Percentiles rank a stretch among this genome's conserved stretches.
Evolutionary conservation across 2,329 filamentous ascomycete species (phyloP).

Genomic region (Colletotrichum orbiculare): DNA sequence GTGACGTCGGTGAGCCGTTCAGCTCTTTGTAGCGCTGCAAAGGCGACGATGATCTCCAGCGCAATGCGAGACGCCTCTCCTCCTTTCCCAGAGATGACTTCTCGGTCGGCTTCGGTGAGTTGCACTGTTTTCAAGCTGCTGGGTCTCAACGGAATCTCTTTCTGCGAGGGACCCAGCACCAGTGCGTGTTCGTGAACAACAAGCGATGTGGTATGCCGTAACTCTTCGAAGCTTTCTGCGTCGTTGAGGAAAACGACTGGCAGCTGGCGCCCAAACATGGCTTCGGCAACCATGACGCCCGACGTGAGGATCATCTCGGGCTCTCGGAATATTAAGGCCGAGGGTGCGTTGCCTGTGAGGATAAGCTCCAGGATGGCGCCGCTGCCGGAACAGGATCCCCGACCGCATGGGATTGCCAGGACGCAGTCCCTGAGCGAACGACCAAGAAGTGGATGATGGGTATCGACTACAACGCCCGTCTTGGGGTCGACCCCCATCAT

Average conservation of each 20-base stretch:
- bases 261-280: conserved; percentile 52
- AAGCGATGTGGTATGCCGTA: not conserved
- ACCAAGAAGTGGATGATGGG: conserved; percentile 53
- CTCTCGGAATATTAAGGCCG: conserved; percentile 53
- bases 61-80: conserved; percentile 49
- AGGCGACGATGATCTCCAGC: conserved; percentile 50
- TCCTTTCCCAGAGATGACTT: conserved; percentile 43
- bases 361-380: conserved; percentile 57
- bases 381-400: conserved; percentile 59
- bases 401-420: conserved; percentile 56
- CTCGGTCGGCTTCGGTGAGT: conserved; percentile 36
- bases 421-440: conserved; percentile 45
- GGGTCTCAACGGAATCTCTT: not conserved
- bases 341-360: conserved; percentile 50
- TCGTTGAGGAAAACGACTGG: conserved; percentile 47
- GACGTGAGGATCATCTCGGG: conserved; percentile 57
- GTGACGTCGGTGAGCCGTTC: conserved; percentile 48
- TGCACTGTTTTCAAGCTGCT: not conserved
- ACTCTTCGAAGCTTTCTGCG: conserved; percentile 33
- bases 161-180: not conserved
- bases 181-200: not conserved
- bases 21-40: conserved; percentile 49
- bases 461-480: conserved; percentile 55
- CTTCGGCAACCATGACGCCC: conserved; percentile 55
- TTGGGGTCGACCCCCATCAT: conserved; percentile 49